These are phyloP conservation scores for Diaporthe eres DNA, from an alignment of 2,329 filamentous ascomycete genomes.

Conservation along the genomic window DNA sequence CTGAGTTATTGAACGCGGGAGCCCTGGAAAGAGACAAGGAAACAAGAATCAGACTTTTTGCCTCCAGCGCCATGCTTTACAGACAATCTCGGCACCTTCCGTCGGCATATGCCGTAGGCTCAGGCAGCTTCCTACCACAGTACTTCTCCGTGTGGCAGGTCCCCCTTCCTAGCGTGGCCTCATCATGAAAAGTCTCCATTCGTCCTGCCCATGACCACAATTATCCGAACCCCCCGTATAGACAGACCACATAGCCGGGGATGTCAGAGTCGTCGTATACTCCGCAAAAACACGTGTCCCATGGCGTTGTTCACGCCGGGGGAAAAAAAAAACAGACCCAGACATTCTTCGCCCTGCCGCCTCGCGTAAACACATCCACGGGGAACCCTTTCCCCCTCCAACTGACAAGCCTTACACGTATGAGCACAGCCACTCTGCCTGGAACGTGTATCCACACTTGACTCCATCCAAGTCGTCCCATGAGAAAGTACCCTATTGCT, in stretches of 20 bases:
- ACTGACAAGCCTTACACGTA: not conserved
- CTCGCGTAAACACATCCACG: not conserved
- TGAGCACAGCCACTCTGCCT: not conserved
- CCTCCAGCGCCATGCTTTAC: conserved; percentile 30
- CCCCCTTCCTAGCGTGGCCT: conserved; percentile 8
- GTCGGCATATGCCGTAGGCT: conserved; percentile 18
- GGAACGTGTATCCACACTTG: too few relatives aligned
- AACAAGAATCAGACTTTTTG: conserved; percentile 23
- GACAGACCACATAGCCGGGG: not conserved
- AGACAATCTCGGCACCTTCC: conserved; percentile 31
- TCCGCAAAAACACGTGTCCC: not conserved
- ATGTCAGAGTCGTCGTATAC: not conserved
- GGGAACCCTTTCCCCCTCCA: not conserved
- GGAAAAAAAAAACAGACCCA: not conserved
- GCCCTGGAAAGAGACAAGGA: not conserved
- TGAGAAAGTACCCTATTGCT: not conserved
- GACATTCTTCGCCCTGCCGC: not conserved
- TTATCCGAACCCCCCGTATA: not conserved
- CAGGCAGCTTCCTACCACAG: not conserved
- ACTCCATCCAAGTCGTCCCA: not conserved
- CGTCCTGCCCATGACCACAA: conserved; percentile 1
- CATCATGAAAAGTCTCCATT: conserved; percentile 1
- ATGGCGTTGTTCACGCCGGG: not conserved
- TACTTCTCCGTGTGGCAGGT: conserved; percentile 10
- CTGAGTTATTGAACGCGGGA: not conserved